Evolutionary conservation across 768 basidiomycete genomes (phyloP), one percentile per base, ranked within the genome.

Genomic region (Suillus bovinus): DNA sequence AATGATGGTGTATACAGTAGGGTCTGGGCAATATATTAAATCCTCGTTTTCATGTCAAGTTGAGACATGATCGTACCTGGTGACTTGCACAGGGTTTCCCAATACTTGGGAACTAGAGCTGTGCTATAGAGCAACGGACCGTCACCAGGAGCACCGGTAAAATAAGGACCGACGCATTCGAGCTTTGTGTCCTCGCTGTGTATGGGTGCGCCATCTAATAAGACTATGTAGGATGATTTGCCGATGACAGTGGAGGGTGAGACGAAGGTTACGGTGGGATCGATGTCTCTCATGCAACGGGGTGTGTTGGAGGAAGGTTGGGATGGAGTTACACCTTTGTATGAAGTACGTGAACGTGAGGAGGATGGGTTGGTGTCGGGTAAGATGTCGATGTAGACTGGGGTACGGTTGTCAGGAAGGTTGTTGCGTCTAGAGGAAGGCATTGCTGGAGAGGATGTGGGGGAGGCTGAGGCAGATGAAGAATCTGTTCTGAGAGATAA

Each of bases 241-340:
- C 86, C 86, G 11, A 74, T 69, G 38, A 87, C 76, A 5, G 77
- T 67, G 2, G 79, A 73, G 3, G 73, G 79, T 5, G 87, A 83
- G 36, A 83, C 70, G 65, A 91, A 85, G 22, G 89, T 86, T 31
- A 91, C 80, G 2, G 85, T 86, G 0, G 88, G 87, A 67, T 91
- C 86, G 65, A 91, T 89, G 49, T 79, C 74, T 13, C 74, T 75
- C 59, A 91, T 76, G 27, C 79, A 81, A 36, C 88, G 87, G 44
- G 86, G 78, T 41, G 77, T 73, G 29, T 67, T 71, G 3, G 58
- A 20, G 36, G 66, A 61, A 24, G 61, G 10, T 24, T 61, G 61
- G 20, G 58, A 31, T 9, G 36, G 4, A 44, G 60, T 20, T 9
- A 5, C 52, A n/a, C 62, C 59, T 22, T 33, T 54, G 24, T 41